phyloP scores from a whole-genome alignment of 2,329 filamentous ascomycete species.

The Aaosphaeria pasadenensis region DNA sequence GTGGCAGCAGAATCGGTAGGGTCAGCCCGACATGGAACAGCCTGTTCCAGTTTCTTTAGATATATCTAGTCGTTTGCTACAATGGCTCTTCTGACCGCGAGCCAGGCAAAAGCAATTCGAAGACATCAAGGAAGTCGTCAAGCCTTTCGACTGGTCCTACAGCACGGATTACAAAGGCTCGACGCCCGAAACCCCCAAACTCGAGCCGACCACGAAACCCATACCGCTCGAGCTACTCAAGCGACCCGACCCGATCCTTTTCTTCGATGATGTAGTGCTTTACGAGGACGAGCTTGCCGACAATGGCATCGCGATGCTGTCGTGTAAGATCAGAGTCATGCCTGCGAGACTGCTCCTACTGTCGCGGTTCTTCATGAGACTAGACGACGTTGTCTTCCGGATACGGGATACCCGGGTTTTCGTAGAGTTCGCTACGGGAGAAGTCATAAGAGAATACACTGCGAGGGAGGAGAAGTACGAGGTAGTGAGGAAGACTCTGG shows the following conservation, averaged over 20 bases:
- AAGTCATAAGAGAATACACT: constrained; percentile 85
- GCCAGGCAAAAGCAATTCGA: constrained; percentile 72
- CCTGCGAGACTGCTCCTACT: constrained; percentile 82
- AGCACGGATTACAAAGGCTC: constrained; percentile 83
- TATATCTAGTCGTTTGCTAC: background rate
- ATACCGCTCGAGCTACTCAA: constrained; percentile 87
- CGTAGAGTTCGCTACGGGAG: constrained; percentile 76
- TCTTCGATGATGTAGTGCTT: constrained; percentile 93
- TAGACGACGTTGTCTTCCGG: constrained; percentile 85
- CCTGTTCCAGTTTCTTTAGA: background rate
- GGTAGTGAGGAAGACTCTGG: constrained; percentile 61
- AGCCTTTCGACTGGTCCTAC: constrained; percentile 98
- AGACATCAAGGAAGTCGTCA: constrained; percentile 89
- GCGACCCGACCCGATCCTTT: constrained; percentile 87
- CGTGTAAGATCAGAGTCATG: constrained; percentile 91
- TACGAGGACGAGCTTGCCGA: constrained; percentile 98
- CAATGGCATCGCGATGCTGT: constrained; percentile 89
- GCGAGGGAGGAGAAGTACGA: constrained; percentile 81
- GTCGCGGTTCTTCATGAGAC: constrained; percentile 82
- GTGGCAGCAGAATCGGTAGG: constrained; percentile 71
- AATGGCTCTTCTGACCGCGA: constrained; percentile 9
- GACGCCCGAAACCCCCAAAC: constrained; percentile 39
- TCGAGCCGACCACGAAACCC: constrained; percentile 46
- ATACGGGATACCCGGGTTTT: constrained; percentile 89
- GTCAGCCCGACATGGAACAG: constrained; percentile 7